Percentiles rank a stretch among this genome's conserved stretches.
phyloP scores from a whole-genome alignment of 768 basidiomycete species.

The Hydnum rufescens region DNA sequence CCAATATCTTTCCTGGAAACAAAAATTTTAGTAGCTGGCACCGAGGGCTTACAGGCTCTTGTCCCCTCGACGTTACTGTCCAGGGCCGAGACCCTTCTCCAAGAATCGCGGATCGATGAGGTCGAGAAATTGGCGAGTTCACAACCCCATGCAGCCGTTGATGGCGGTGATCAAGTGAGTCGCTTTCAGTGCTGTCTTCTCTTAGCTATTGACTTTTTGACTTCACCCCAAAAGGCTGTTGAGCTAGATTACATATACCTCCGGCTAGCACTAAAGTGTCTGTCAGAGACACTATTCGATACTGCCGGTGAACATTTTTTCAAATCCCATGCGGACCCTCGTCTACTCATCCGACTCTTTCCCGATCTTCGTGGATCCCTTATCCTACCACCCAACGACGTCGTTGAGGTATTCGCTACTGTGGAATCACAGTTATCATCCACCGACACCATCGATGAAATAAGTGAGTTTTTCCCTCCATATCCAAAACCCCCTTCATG shows the following conservation, averaged over 20 bases:
- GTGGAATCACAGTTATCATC: slow-evolving; percentile 48
- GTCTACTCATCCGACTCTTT: slow-evolving; percentile 62
- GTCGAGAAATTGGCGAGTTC: slow-evolving; percentile 14
- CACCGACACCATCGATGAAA: slow-evolving; percentile 55
- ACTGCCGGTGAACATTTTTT: slow-evolving; percentile 64
- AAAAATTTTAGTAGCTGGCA: slow-evolving; percentile 41
- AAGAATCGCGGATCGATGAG: slow-evolving; percentile 38
- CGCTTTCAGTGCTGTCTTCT: background rate
- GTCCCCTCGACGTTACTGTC: slow-evolving; percentile 49
- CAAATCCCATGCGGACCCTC: slow-evolving; percentile 65
- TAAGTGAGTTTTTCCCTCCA: slow-evolving; percentile 44
- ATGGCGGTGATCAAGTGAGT: background rate
- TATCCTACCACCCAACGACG: slow-evolving; percentile 22
- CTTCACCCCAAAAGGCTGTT: background rate
- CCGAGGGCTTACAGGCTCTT: slow-evolving; percentile 41
- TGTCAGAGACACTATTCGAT: slow-evolving; percentile 63
- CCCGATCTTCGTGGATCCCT: slow-evolving; percentile 52
- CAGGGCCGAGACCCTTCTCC: slow-evolving; percentile 50
- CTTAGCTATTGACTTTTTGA: background rate
- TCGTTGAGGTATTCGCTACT: slow-evolving; percentile 54
- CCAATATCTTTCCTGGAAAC: slow-evolving; percentile 18
- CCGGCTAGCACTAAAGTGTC: slow-evolving; percentile 59
- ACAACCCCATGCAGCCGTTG: background rate
- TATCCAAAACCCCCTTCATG: too few species aligned
- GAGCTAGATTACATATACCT: slow-evolving; percentile 66